Evolutionary conservation across 306 rosid genomes (phyloP), one percentile per base, ranked within the genome.

Genomic region (Lathyrus tuberosus): DNA sequence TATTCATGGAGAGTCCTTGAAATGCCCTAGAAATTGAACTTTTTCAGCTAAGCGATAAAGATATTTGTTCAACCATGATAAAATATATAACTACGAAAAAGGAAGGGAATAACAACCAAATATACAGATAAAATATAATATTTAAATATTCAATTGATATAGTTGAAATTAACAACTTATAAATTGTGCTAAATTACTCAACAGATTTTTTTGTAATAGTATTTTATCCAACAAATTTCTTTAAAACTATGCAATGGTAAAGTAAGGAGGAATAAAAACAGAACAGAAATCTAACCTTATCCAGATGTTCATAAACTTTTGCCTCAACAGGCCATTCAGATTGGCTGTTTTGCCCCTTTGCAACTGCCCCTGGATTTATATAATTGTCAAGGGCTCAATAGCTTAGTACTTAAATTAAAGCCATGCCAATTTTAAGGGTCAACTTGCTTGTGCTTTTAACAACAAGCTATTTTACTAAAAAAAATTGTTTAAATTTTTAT

Each of bases 1-100:
- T 90, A 90, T 72, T 90, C 91, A 22, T 80, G 91, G 68, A 85
- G 79, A 80, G 91, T 78, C 85, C 86, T 82, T 51, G 86, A 73
- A 78, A 74, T 70, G 38, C 82, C 89, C 94, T 85, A 69, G 61
- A 70, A 53, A 80, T 62, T 31, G 56, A 78, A 33, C 35, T 42
- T 8, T 22, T 73, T 44, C 15, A 80, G 72, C 37, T 28, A 15
- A 68, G 47, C 33, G 59, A 66, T 38, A 63, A 58, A 52, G 31
- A 42, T 33, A 22, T 65, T 51, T 59, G 64, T 59, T 26, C 51
- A 40, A 11, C 62, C 11, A 38, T 43, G 68, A 71, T 57, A 20
- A 64, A 47, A 33, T 14, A 56, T 37, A 28, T 30, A 58, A 58
- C 28, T 49, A 65, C 31, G 41, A 51, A 46, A 47, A 71, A 62